A percentile compares a stretch with the other conserved stretches of the same genome.
These are phyloP conservation scores for Ceratocystis variospora DNA, from an alignment of 2,329 filamentous ascomycete genomes.

Conservation along the genomic window DNA sequence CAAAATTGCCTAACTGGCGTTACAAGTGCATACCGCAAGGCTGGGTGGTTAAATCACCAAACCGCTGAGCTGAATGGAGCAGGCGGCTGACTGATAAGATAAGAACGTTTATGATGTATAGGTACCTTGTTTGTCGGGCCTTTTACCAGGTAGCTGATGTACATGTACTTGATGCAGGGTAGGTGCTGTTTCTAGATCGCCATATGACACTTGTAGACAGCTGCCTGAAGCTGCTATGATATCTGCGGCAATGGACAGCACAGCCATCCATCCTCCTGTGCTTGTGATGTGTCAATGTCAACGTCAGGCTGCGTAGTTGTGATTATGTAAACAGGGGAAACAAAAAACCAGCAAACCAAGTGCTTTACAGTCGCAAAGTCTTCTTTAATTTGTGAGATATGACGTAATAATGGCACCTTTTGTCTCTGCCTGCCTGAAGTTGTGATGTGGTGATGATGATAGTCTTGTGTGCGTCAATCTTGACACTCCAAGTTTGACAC, in stretches of 20 bases:
- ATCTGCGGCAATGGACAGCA: too few species aligned
- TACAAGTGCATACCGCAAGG: background rate
- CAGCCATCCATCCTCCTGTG: background rate
- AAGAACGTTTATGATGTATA: background rate
- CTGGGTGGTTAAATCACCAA: background rate
- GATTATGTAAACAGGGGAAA: background rate
- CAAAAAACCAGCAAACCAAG: background rate
- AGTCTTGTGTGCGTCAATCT: background rate
- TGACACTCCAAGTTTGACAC: background rate
- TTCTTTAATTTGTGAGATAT: background rate
- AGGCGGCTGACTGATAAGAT: background rate
- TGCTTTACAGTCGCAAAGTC: too few species aligned
- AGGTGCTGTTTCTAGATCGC: too few species aligned
- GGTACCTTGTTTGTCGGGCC: too few species aligned
- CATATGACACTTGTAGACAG: background rate
- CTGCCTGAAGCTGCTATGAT: background rate
- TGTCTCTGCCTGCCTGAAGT: background rate
- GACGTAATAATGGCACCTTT: background rate
- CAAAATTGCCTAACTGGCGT: background rate
- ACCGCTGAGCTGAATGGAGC: background rate
- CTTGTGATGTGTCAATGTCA: slow-evolving; percentile 2
- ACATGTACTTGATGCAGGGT: background rate
- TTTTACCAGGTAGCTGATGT: background rate
- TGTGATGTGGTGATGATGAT: background rate
- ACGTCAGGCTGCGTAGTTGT: background rate